A percentile compares a stretch with the other conserved stretches of the same genome.
phyloP scores from a whole-genome alignment of 140 eudicot genomes.

The Ambrosia hybrid region DNA sequence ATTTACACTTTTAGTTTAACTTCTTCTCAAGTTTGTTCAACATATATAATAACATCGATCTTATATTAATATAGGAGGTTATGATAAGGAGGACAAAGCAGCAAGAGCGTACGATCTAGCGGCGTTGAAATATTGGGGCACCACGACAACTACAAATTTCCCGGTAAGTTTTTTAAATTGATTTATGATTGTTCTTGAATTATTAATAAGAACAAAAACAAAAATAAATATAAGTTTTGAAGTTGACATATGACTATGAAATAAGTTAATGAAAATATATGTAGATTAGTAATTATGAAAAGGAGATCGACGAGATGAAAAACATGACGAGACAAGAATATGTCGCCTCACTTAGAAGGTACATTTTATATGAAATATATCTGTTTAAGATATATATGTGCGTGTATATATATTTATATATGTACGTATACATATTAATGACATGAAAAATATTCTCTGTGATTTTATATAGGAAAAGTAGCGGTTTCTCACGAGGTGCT shows the following conservation, averaged over 20 bases:
- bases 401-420: background rate
- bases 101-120: conserved; percentile 96
- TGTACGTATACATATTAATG: no score
- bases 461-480: conserved; percentile 63
- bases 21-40: background rate
- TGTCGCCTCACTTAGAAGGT: conserved; percentile 96
- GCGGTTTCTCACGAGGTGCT: conserved; percentile 96
- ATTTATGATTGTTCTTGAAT: background rate
- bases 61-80: conserved; percentile 60
- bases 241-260: background rate
- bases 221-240: background rate
- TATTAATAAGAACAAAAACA: background rate
- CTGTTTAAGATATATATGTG: background rate
- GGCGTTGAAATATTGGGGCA: conserved; percentile 92
- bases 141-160: conserved; percentile 87
- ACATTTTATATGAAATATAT: background rate
- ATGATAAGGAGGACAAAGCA: conserved; percentile 95
- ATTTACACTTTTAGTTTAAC: background rate
- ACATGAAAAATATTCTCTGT: background rate
- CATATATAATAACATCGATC: background rate
- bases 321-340: conserved; percentile 94
- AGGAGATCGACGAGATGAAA: conserved; percentile 89
- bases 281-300: conserved; percentile 76
- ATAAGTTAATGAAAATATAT: background rate
- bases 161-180: conserved; percentile 47